Conservation (phyloP, 805 yeast genomes). For the Citeromyces matritensis region DNA sequence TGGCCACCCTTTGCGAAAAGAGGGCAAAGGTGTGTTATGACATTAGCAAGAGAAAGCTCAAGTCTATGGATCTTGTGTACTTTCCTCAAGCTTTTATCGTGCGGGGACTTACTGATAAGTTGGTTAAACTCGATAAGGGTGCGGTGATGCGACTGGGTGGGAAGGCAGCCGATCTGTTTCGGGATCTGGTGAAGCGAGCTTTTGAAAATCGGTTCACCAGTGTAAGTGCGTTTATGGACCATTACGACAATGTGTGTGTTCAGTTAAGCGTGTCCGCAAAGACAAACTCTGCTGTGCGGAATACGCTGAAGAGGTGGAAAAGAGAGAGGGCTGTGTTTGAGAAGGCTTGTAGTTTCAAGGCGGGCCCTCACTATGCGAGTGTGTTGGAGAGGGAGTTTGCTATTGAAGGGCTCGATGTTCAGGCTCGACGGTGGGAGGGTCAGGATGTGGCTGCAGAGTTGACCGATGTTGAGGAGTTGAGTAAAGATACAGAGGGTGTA, state of each 20-base stretch:
- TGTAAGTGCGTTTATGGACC: conserved; percentile 13
- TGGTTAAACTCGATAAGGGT: conserved; percentile 8
- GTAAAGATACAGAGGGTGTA: background rate
- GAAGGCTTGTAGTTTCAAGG: background rate
- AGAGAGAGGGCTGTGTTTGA: conserved; percentile 1
- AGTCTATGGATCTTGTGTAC: conserved; percentile 10
- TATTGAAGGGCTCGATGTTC: conserved; percentile 3
- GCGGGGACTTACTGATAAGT: conserved; percentile 11
- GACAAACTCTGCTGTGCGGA: background rate
- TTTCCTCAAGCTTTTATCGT: conserved; percentile 14
- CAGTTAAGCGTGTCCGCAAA: background rate
- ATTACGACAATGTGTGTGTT: conserved; percentile 14
- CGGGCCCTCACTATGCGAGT: background rate
- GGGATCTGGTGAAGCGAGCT: conserved; percentile 6
- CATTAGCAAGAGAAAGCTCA: conserved; percentile 9
- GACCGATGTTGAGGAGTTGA: conserved; percentile 4
- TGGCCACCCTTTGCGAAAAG: conserved; percentile 16
- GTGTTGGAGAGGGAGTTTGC: conserved; percentile 2
- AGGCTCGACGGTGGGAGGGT: conserved; percentile 3
- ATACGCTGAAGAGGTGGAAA: conserved; percentile 1
- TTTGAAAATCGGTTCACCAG: conserved; percentile 11
- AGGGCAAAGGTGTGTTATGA: conserved; percentile 15
- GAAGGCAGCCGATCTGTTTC: background rate
- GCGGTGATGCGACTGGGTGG: background rate
- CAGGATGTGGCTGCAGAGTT: conserved; percentile 2